Percentiles rank a stretch among this genome's conserved stretches.
phyloP scores from a whole-genome alignment of 2,329 filamentous ascomycete species.

The Hypomyces perniciosus region DNA sequence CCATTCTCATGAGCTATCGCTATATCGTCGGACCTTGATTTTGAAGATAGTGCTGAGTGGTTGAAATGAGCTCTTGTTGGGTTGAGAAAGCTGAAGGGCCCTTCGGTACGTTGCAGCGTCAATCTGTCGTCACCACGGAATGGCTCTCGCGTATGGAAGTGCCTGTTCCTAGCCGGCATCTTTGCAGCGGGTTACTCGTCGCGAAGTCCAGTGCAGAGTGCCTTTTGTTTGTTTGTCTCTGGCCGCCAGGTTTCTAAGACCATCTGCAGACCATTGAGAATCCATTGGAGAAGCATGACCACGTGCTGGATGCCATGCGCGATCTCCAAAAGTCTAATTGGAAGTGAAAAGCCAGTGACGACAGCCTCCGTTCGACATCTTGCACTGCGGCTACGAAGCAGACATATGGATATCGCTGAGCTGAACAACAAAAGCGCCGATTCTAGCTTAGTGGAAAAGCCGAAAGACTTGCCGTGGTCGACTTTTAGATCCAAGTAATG shows the following conservation, averaged over 20 bases:
- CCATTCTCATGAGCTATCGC: constrained; percentile 4
- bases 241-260: not conserved
- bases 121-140: constrained; percentile 7
- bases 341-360: constrained; percentile 1
- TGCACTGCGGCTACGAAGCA: too few relatives aligned
- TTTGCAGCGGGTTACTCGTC: not conserved
- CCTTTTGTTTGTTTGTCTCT: not conserved
- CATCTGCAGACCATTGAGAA: not conserved
- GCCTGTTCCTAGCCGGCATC: constrained; percentile 9
- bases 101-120: constrained; percentile 9
- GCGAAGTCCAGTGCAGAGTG: not conserved
- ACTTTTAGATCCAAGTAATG: too few relatives aligned
- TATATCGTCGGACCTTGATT: not conserved
- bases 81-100: constrained; percentile 11
- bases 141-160: constrained; percentile 9
- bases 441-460: not conserved
- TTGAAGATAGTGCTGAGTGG: not conserved
- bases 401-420: not conserved
- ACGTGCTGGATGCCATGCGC: not conserved
- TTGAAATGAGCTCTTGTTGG: constrained; percentile 12
- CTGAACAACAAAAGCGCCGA: not conserved
- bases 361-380: not conserved
- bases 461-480: not conserved
- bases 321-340: not conserved
- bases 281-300: constrained; percentile 1